Conservation (phyloP, 1,284 basidiomycete genomes). For the Boletus smithii region DNA sequence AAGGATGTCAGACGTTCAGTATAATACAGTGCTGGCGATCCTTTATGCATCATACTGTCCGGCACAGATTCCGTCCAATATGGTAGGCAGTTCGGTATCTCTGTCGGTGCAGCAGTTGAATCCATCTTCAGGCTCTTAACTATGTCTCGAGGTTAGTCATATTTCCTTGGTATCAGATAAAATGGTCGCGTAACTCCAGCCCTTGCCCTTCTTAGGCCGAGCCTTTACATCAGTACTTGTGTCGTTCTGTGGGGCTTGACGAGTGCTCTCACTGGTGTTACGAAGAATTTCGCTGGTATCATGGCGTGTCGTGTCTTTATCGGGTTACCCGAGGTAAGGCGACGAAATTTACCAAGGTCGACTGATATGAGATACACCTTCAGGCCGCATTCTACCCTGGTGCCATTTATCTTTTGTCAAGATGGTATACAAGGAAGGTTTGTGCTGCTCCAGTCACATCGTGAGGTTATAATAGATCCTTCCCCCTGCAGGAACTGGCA, state of each 20-base stretch:
- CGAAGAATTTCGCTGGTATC: conserved; percentile 54
- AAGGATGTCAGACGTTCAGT: conserved; percentile 50
- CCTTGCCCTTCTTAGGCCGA: conserved; percentile 42
- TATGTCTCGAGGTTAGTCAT: conserved; percentile 42
- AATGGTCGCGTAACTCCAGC: not conserved
- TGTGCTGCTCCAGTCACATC: not conserved
- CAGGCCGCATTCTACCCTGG: conserved; percentile 65
- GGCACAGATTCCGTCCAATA: conserved; percentile 63
- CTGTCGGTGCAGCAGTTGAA: not conserved
- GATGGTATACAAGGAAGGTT: conserved; percentile 66
- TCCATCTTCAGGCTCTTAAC: conserved; percentile 42
- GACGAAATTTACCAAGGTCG: not conserved
- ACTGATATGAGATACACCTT: not conserved
- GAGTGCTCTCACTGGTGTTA: conserved; percentile 58
- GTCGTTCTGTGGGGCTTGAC: conserved; percentile 63
- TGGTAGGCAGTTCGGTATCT: conserved; percentile 37
- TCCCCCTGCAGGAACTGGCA: conserved; percentile 50
- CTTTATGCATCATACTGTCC: conserved; percentile 61
- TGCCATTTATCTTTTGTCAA: conserved; percentile 56
- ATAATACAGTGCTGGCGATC: conserved; percentile 57
- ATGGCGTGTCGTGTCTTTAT: conserved; percentile 59
- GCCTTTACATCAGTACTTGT: conserved; percentile 59
- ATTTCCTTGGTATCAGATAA: not conserved
- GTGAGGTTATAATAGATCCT: not conserved
- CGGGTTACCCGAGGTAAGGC: conserved; percentile 53